Percentiles rank a stretch among this genome's conserved stretches.
Conservation (phyloP, 495 filamentous ascomycete species). For the Penicillium arizonense region DNA sequence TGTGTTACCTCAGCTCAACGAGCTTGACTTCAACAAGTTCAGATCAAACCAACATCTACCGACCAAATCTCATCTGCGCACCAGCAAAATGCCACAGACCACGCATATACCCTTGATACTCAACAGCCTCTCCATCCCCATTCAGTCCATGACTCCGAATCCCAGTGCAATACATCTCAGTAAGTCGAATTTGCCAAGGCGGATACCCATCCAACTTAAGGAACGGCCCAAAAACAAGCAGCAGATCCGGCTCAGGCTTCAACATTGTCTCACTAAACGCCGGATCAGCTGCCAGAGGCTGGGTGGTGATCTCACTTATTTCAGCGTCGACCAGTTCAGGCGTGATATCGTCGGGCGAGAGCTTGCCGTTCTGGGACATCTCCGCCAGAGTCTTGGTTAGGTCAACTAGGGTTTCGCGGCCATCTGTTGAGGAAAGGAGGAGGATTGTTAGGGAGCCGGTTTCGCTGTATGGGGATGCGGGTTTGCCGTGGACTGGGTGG, state of each 20-base stretch:
- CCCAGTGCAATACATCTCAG: slow-evolving; percentile 78
- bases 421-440: slow-evolving; percentile 85
- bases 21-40: background rate
- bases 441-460: slow-evolving; percentile 64
- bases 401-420: slow-evolving; percentile 89
- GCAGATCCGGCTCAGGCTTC: slow-evolving; percentile 76
- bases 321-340: slow-evolving; percentile 88
- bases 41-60: slow-evolving; percentile 38
- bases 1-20: background rate
- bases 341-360: slow-evolving; percentile 75
- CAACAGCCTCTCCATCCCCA: slow-evolving; percentile 59
- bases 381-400: slow-evolving; percentile 91
- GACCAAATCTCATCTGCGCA: slow-evolving; percentile 85
- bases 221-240: slow-evolving; percentile 79
- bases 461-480: slow-evolving; percentile 18
- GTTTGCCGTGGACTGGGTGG: slow-evolving; percentile 36
- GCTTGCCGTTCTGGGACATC: slow-evolving; percentile 87
- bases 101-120: slow-evolving; percentile 88
- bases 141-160: slow-evolving; percentile 37
- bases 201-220: slow-evolving; percentile 88
- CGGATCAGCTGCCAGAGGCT: slow-evolving; percentile 24
- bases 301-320: slow-evolving; percentile 59
- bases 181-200: slow-evolving; percentile 92
- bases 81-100: slow-evolving; percentile 80
- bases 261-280: slow-evolving; percentile 8